Percentiles rank a stretch among this genome's conserved stretches.
Evolutionary conservation across 73 alveolate species (phyloP).

Genomic region (Paramecium pentaurelia): DNA sequence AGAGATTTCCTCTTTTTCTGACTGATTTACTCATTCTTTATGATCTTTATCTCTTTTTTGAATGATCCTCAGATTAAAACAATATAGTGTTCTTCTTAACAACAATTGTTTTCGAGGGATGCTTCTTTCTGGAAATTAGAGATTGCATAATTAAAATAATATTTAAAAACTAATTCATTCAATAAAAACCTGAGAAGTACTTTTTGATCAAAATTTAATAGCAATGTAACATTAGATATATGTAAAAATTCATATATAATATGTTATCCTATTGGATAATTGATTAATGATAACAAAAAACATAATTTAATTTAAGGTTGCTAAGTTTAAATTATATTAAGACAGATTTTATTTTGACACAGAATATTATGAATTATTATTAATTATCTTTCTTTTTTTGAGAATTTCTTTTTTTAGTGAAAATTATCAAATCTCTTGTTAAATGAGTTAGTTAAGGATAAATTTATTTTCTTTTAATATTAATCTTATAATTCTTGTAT

Average conservation of each 20-base stretch:
- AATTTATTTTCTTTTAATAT: too few species aligned
- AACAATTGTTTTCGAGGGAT: not conserved
- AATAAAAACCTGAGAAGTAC: not conserved
- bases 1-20: not conserved
- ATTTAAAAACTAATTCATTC: not conserved
- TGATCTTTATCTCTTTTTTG: not conserved
- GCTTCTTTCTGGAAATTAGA: not conserved
- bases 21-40: not conserved
- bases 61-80: not conserved
- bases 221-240: not conserved
- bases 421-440: too few species aligned
- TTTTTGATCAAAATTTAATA: not conserved
- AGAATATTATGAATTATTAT: not conserved
- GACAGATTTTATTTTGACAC: not conserved
- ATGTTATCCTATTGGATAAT: not conserved
- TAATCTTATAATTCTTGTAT: too few species aligned
- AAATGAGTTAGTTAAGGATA: too few species aligned
- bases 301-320: not conserved
- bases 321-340: not conserved
- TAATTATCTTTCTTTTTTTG: not conserved
- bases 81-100: not conserved
- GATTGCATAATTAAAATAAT: not conserved
- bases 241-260: not conserved
- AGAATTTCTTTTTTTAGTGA: not conserved
- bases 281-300: not conserved